Conservation (phyloP, 2,329 filamentous ascomycete genomes). For the Basipetospora chlamydospora region DNA sequence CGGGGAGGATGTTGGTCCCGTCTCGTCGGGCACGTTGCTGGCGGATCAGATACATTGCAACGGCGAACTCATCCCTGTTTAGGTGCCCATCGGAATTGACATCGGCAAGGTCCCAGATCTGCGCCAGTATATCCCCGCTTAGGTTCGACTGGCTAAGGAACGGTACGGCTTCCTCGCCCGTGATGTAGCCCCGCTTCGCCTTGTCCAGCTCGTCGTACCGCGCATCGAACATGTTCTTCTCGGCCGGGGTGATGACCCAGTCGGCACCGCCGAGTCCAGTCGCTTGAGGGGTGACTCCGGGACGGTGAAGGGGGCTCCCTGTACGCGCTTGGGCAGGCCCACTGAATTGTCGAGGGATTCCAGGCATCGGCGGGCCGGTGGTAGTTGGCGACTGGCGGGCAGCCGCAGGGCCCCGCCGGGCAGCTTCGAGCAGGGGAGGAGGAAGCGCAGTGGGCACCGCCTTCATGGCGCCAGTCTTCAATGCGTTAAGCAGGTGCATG, state of each 20-base stretch:
- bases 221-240: constrained; percentile 78
- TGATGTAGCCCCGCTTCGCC: constrained; percentile 66
- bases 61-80: constrained; percentile 81
- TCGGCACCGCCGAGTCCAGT: constrained; percentile 32
- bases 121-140: constrained; percentile 74
- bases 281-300: constrained; percentile 28
- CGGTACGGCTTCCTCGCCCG: constrained; percentile 81
- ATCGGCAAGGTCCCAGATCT: constrained; percentile 95
- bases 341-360: constrained; percentile 73
- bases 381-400: constrained; percentile 33
- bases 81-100: constrained; percentile 81
- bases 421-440: constrained; percentile 78
- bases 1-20: constrained; percentile 47
- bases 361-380: constrained; percentile 41
- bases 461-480: constrained; percentile 70
- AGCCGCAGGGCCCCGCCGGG: constrained; percentile 44
- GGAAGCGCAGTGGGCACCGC: constrained; percentile 69
- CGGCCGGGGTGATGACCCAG: constrained; percentile 70
- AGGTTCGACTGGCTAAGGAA: constrained; percentile 91
- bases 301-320: constrained; percentile 40
- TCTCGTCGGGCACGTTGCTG: constrained; percentile 68
- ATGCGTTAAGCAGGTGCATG: constrained; percentile 90
- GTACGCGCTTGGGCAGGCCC: constrained; percentile 51
- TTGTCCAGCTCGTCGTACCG: constrained; percentile 79
- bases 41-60: constrained; percentile 93